Percentiles rank a stretch among this genome's conserved stretches.
Conservation (phyloP, 345 rosid genomes). For the Populus tremula region DNA sequence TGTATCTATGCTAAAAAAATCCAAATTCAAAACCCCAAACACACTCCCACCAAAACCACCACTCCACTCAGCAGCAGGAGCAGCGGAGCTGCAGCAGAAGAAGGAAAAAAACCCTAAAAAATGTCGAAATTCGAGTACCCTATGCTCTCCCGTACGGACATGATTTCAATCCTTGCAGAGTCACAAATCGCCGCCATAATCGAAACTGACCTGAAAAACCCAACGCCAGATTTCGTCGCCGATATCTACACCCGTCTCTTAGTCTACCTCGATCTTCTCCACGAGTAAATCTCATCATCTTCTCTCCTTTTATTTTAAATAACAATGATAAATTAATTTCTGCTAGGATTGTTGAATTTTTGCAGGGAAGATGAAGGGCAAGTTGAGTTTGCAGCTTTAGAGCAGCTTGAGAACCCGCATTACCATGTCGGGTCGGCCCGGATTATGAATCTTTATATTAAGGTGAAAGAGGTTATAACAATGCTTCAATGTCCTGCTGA, state of each 20-base stretch:
- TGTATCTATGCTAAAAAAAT: too few relatives aligned
- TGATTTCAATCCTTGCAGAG: conserved; percentile 51
- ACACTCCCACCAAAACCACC: not conserved
- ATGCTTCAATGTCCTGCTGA: conserved; percentile 50
- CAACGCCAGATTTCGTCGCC: conserved; percentile 46
- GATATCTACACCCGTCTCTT: conserved; percentile 66
- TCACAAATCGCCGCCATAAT: conserved; percentile 52
- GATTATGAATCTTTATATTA: conserved; percentile 41
- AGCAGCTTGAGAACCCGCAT: conserved; percentile 88
- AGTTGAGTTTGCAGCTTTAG: conserved; percentile 70
- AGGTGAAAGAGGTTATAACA: conserved; percentile 44
- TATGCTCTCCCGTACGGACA: conserved; percentile 54
- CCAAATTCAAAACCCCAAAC: not conserved
- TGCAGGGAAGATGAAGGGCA: conserved; percentile 76
- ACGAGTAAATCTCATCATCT: conserved; percentile 42
- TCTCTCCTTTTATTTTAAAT: not conserved
- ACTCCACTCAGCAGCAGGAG: not conserved
- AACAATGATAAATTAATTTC: too few relatives aligned
- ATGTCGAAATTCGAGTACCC: conserved; percentile 83
- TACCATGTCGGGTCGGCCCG: conserved; percentile 51
- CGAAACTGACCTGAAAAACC: conserved; percentile 50
- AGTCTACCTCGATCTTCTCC: conserved; percentile 57
- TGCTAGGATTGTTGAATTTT: not conserved
- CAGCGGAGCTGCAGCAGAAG: not conserved
- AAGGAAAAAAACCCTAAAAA: not conserved